These are phyloP conservation scores for Tripterygium wilfordii DNA, from an alignment of 177 flowering plant genomes.

Conservation along the genomic window DNA sequence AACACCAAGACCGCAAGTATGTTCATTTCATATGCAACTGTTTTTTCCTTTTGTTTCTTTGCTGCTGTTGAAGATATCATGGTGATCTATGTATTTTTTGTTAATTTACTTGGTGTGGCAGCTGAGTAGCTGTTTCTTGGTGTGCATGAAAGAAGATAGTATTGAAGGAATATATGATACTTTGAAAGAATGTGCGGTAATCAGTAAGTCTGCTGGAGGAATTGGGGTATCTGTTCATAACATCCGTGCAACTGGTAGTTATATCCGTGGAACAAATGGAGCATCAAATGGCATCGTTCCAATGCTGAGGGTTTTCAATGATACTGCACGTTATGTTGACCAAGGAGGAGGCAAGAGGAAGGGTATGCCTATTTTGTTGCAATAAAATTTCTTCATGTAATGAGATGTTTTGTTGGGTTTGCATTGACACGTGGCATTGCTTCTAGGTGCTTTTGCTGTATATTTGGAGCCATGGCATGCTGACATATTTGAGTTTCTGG, in stretches of 20 bases:
- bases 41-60: too few relatives aligned
- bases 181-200: slow-evolving; percentile 95
- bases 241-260: slow-evolving; percentile 94
- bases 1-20: slow-evolving; percentile 96
- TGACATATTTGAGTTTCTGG: slow-evolving; percentile 89
- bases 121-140: slow-evolving; percentile 95
- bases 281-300: slow-evolving; percentile 99
- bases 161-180: slow-evolving; percentile 99
- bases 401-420: background rate
- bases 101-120: too few relatives aligned
- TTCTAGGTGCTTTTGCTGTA: slow-evolving; percentile 96
- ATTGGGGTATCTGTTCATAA: slow-evolving; percentile 97
- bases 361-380: slow-evolving; percentile 34
- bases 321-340: slow-evolving; percentile 98
- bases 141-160: slow-evolving; percentile 98
- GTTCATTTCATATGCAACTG: too few relatives aligned
- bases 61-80: too few relatives aligned
- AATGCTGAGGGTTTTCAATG: slow-evolving; percentile 95
- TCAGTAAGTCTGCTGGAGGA: slow-evolving; percentile 99
- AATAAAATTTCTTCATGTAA: background rate
- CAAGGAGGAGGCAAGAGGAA: slow-evolving; percentile 99
- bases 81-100: too few relatives aligned
- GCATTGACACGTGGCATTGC: background rate
- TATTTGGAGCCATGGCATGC: slow-evolving; percentile 99
- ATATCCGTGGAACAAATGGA: slow-evolving; percentile 98